phyloP scores from a whole-genome alignment of 331 rosid genomes.

The Acacia concinna region DNA sequence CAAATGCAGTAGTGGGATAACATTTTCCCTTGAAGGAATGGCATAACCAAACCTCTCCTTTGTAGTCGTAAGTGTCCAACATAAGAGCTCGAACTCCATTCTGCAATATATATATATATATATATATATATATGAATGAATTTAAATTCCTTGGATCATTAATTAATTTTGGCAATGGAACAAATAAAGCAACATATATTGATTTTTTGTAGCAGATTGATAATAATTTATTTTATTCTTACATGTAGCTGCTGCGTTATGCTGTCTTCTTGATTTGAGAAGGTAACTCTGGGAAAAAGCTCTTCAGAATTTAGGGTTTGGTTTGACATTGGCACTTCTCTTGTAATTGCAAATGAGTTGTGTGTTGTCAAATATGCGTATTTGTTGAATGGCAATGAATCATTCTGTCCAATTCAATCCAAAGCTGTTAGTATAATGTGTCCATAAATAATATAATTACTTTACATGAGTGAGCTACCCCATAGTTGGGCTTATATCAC shows the following conservation, averaged over 20 bases:
- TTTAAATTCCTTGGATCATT: no score
- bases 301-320: conserved; percentile 34
- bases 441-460: no score
- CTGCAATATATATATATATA: no score
- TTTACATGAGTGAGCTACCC: no score
- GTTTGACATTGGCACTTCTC: conserved; percentile 10
- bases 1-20: conserved; percentile 65
- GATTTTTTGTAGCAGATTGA: neutral
- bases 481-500: no score
- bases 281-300: conserved; percentile 45
- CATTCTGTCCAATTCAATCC: conserved; percentile 44
- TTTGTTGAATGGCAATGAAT: conserved; percentile 72
- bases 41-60: conserved; percentile 74
- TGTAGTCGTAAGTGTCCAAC: conserved; percentile 75
- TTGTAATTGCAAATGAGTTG: conserved; percentile 59
- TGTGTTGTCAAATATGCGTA: conserved; percentile 79
- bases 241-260: conserved; percentile 65
- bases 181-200: neutral
- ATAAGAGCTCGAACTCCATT: conserved; percentile 72
- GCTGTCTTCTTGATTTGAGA: conserved; percentile 66
- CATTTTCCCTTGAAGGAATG: conserved; percentile 74
- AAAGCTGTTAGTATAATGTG: neutral
- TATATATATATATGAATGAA: no score
- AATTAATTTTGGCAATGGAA: no score
- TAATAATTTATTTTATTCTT: neutral